Base-by-base conservation (phyloP, 345 rosid species). In the Litchi chinensis region DNA sequence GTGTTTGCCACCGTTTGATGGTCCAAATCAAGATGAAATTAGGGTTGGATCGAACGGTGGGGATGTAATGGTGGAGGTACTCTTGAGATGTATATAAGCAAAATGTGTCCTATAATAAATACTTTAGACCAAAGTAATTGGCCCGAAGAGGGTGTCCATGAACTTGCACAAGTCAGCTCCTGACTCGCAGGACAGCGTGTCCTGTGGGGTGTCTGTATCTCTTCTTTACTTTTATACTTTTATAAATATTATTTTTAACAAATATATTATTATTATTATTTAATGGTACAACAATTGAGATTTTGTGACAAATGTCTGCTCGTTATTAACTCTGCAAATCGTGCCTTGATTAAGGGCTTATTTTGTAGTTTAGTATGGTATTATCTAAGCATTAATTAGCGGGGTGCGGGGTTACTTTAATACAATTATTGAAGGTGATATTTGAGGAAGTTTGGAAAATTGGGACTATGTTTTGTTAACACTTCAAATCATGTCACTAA, bases 31-130 rank as follows among this genome's bases (percentile, higher is more conserved):
- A 48, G 7, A 24, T 48, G 19, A 44, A 63, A 8, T 63, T 12
- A 0, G 5, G 62, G 9, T 8, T 21, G 57, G 28, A 83, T 81
- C 82, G 0, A n/a, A 83, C 59, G 85, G 83, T 77, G 44, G n/a
- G 44, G 10, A 71, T 63, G 39, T 65, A 5, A 74, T 63, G 73
- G 32, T 57, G 28, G 32, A 37, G 57, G 48, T 41, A 40, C 13
- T 40, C 74, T 73, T 70, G 64, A 11, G 50, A 54, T 48, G 64
- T n/a, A 5, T 6, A 3, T 32, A 26, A 11, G 11, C 1, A 22
- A 10, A 6, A 48, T 18, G 65, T 76, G 65, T 21, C 65, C 41
- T 4, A 7, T 40, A 22, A 37, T 67, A 66, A 66, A 67, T 76
- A 66, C 2, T 21, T 50, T 11, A 5, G 21, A 5, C 19, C 19